phyloP scores from a whole-genome alignment of 768 basidiomycete species.

The Tricholoma terreum region DNA sequence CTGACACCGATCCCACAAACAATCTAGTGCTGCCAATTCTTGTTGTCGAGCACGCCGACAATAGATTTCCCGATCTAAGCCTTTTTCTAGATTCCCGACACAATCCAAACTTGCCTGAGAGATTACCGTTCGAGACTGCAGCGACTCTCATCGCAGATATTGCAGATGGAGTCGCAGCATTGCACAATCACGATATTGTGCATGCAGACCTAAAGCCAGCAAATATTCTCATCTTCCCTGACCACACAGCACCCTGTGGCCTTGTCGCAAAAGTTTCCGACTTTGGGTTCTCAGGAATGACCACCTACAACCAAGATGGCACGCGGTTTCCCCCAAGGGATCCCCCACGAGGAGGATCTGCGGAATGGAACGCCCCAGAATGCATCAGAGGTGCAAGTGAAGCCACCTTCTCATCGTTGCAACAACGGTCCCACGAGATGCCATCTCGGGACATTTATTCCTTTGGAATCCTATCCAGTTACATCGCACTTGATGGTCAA shows the following conservation, averaged over 20 bases:
- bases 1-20: not conserved
- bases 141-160: slow-evolving; percentile 2
- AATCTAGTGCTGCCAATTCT: not conserved
- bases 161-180: slow-evolving; percentile 1
- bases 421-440: not conserved
- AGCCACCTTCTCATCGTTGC: not conserved
- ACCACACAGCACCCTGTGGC: not conserved
- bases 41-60: slow-evolving; percentile 4
- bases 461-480: slow-evolving; percentile 3
- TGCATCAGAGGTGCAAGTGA: not conserved
- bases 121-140: not conserved
- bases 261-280: slow-evolving; percentile 2
- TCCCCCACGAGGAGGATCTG: slow-evolving; percentile 1
- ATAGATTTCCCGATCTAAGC: not conserved
- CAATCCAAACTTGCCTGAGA: not conserved
- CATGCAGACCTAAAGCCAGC: slow-evolving; percentile 5
- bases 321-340: not conserved
- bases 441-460: slow-evolving; percentile 3
- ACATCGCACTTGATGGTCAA: slow-evolving; percentile 3
- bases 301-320: not conserved
- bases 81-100: not conserved
- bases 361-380: slow-evolving; percentile 5
- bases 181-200: slow-evolving; percentile 1
- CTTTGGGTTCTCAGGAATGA: slow-evolving; percentile 5
- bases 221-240: slow-evolving; percentile 4